Base-by-base conservation (phyloP, 140 eudicot genomes). In the Anethum foeniculum region DNA sequence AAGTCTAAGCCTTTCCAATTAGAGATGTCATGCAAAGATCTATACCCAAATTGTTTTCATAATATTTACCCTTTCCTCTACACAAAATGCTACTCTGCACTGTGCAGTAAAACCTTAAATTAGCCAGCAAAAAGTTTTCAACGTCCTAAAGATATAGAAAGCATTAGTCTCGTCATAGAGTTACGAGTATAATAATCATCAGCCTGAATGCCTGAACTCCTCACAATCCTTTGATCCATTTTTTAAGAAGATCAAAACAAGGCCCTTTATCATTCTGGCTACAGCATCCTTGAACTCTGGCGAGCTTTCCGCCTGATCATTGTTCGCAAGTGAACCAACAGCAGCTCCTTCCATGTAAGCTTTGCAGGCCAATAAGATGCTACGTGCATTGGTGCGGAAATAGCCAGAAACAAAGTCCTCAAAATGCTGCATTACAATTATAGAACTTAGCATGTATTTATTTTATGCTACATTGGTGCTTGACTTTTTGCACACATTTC, bases 331-430 rank as follows among this genome's bases (percentile, higher is more conserved):
- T 9, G 83, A 84, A 51, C 94, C 94, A 5, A 90, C 89, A 38
- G 46, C 81, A 68, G 84, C 88, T 47, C 94, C 93, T 25, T 82
- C 87, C 86, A 82, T 83, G 62, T 90, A 92, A 41, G 89, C 86
- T 74, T 71, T 81, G 52, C 95, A 92, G 5, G 97, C 93, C n/a
- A 85, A 76, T 58, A 92, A 79, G 47, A 92, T 90, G 71, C 76
- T 80, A 30, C 82, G 89, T 18, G 95, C 95, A 79, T 75, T 88
- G 43, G 78, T 46, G 41, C 87, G 88, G 32, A 90, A 92, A 88
- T 92, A 93, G 23, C 95, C 95, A 4, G 82, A 82, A 41, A 90
- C 93, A 78, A 92, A 81, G 80, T 90, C 93, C 88, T 90, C 97
- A 69, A 84, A 90, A 76, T 92, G 82, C 97, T 92, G 88, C 74